Conservation (phyloP, 2,329 filamentous ascomycete genomes). For the Diplodia corticola region DNA sequence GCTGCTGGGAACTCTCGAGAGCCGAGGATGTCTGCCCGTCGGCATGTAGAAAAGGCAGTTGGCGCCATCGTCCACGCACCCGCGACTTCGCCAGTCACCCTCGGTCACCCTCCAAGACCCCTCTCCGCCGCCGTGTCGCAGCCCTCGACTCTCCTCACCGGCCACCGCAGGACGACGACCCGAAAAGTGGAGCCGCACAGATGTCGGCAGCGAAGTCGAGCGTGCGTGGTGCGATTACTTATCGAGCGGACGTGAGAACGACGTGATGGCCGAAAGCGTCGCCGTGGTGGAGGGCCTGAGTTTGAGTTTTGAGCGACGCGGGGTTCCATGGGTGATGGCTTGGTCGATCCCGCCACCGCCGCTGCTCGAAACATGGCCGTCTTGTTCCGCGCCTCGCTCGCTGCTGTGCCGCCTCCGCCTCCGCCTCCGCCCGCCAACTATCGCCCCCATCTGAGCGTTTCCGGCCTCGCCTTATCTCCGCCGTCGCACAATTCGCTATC, state of each 20-base stretch:
- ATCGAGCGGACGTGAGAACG: not conserved
- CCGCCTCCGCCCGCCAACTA: not conserved
- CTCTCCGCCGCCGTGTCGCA: not conserved
- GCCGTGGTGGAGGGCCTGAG: not conserved
- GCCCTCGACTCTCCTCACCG: not conserved
- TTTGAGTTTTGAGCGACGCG: not conserved
- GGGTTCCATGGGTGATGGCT: not conserved
- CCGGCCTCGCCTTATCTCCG: not conserved
- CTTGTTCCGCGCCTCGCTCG: too few species aligned
- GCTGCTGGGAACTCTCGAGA: too few species aligned
- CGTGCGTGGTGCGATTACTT: not conserved
- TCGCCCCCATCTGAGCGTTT: not conserved
- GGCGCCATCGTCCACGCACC: not conserved
- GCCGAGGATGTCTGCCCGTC: not conserved
- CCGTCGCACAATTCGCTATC: not conserved
- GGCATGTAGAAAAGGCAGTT: conserved; percentile 11
- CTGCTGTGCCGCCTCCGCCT: not conserved
- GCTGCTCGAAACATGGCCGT: too few species aligned
- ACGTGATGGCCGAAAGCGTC: not conserved
- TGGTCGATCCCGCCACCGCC: not conserved
- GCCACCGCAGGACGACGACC: not conserved
- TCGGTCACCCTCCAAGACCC: not conserved
- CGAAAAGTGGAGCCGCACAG: conserved; percentile 1
- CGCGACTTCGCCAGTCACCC: not conserved
- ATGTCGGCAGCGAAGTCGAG: not conserved